Evolutionary conservation across 495 filamentous ascomycete species (phyloP).

Genomic region (Neurospora sp.): DNA sequence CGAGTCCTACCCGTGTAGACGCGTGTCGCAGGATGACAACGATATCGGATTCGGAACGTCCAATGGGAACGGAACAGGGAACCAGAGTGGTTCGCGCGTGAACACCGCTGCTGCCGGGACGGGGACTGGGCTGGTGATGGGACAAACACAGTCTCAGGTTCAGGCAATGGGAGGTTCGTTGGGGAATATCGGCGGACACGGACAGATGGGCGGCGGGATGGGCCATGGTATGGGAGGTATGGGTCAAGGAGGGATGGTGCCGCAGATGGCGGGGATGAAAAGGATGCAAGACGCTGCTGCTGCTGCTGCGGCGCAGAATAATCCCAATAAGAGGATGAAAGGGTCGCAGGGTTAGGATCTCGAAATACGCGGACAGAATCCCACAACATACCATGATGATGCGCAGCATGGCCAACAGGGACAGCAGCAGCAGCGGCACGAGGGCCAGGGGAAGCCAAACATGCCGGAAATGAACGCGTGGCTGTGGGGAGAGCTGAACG

Average conservation of each 20-base stretch:
- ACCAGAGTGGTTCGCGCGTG: constrained; percentile 77
- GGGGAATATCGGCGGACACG: background rate
- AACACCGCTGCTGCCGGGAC: background rate
- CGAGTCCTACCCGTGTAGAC: constrained; percentile 71
- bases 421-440: background rate
- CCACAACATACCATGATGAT: background rate
- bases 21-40: constrained; percentile 88
- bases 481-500: background rate
- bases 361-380: background rate
- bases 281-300: background rate
- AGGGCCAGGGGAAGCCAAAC: background rate
- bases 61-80: constrained; percentile 58
- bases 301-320: background rate
- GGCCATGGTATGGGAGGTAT: background rate
- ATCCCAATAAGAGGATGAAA: background rate
- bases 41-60: constrained; percentile 82
- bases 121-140: background rate
- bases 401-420: background rate
- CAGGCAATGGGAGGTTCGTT: background rate
- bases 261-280: background rate
- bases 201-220: background rate
- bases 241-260: background rate
- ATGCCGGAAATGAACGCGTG: background rate
- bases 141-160: background rate
- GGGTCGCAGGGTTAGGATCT: background rate